Base-by-base conservation (phyloP, 768 basidiomycete species). In the Leccinum obscurum region DNA sequence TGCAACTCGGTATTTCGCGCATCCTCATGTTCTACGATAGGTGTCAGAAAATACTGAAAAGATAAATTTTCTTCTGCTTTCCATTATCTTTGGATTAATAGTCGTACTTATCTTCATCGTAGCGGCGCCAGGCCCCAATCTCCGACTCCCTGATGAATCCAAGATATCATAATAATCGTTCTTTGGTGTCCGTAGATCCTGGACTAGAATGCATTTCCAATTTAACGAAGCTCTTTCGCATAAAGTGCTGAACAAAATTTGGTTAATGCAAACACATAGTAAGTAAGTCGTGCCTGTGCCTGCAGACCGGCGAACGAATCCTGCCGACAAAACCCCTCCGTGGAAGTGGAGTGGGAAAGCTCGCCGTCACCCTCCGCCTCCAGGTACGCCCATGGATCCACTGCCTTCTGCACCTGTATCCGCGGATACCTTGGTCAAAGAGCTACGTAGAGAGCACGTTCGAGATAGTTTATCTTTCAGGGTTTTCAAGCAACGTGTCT, bases 21-120 rank as follows among this genome's bases (percentile, higher is more conserved):
- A 10, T 32, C 51, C 50, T 22, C 30, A 1, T 32, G 30, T 32
- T 32, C 30, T 22, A 39, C 22, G 54, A 53, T 72, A 94, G 93
- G 64, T 96, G 98, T 76, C 97, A 99, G 78, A 89, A 89, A 94
- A 90, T 69, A 94, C 95, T 2, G 95, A 95, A 76, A 88, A 90
- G 72, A 93, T 94, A 75, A 98, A 98, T 59, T 90, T 98, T 71
- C 82, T 98, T 51, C 83, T 97, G 50, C 83, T 98, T 39, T 30
- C 30, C 30, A 83, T 96, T 70, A 95, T 98, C 34, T 34, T 34
- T 1, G 34, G 90, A 14, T 83, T 94, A 57, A 83, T 96, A 68
- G 67, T 97, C 62, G 85, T 34, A 52, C 82, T 98, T 68, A 90
- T 97, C 59, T 93, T 96, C 13, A 35, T 35, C 34, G 34, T 35